Evolutionary conservation across 345 rosid genomes (phyloP), one percentile per base, ranked within the genome.

Genomic region (Murraya paniculata): DNA sequence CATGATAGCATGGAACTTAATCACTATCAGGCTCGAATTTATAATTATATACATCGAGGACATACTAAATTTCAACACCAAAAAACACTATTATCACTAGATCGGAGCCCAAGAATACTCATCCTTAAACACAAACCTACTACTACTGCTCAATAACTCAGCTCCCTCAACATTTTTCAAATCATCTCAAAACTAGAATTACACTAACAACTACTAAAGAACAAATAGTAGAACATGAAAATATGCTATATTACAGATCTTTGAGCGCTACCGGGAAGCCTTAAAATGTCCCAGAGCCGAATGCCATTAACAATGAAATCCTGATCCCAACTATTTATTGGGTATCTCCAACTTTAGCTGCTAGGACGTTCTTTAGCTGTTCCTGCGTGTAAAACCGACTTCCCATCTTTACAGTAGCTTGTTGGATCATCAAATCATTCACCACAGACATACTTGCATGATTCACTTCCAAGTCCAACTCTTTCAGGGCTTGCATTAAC

Each of bases 391-490:
- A 95, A 76, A 87, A 82, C 76, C 88, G 90, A 68, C 85, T 87
- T 24, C 92, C 94, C 95, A 95, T 95, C 84, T 91, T 93, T 66
- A 95, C 99, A 0, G 97, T 92, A 2, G 99, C 99, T 89, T 95
- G 98, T 65, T 92, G 99, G 80, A 95, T 95, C 98, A 93, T 95
- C 84, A 95, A 77, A 77, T 93, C 99, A 73, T 95, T 92, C 82
- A 92, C 89, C 45, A 92, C 97, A 0, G 97, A 90, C 56, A 92
- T 91, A 70, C 97, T 95, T 14, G 97, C 99, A 16, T 95, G 96
- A 77, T 89, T 87, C 71, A 95, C 98, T 55, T 95, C 98, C 56
- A 95, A 88, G 73, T 93, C 97, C 82, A 95, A 77, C 25, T 93
- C 99, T 86, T 82, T 91, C n/a, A 95, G 84, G 41, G 98, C 93